Evolutionary conservation across 306 rosid species (phyloP), one percentile per base, ranked within the genome.

Genomic region (Vicia villosa): DNA sequence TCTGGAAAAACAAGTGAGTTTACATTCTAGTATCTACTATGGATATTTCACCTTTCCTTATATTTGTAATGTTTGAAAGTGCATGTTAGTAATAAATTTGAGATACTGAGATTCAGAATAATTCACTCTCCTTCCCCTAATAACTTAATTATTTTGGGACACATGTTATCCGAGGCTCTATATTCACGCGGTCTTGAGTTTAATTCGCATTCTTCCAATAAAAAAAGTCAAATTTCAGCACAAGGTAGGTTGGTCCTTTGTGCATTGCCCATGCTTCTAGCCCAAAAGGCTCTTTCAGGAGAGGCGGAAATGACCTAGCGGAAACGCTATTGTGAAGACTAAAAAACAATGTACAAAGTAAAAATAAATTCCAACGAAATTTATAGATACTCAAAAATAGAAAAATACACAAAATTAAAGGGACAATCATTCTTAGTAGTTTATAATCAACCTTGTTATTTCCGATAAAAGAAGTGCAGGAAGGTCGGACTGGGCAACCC

Each of bases 1-100:
- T 80, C 78, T 51, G 97, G 99, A 83, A 94, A 91, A 84, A 56
- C 90, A 64, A 63, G 99, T 94, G 83, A 86, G 99, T 85, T 78
- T 68, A 64, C 66, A 67, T 70, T 72, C 71, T 77, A 10, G 61
- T 58, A 67, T 70, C 71, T 77, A 10, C 47, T 19, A 17, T 49
- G 46, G 56, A 66, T 51, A 55, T 68, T 57, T 74, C 36, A 40
- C 61, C 36, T 42, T 24, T 26, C 68, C 20, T 36, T 52, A 45
- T 71, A 34, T 56, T 59, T 51, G 32, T 70, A 28, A 37, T 34
- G 16, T 54, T 59, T 14, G 49, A 43, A 50, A 73, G 51, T 24
- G 58, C 58, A 17, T 59, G 62, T 80, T 59, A 38, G 46, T 40
- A 22, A 30, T 61, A 10, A 17, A 3, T 51, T 41, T 40, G 47